A percentile compares a stretch with the other conserved stretches of the same genome.
phyloP scores from a whole-genome alignment of 129 eudicot genomes.

The Oenanthe sinensis region DNA sequence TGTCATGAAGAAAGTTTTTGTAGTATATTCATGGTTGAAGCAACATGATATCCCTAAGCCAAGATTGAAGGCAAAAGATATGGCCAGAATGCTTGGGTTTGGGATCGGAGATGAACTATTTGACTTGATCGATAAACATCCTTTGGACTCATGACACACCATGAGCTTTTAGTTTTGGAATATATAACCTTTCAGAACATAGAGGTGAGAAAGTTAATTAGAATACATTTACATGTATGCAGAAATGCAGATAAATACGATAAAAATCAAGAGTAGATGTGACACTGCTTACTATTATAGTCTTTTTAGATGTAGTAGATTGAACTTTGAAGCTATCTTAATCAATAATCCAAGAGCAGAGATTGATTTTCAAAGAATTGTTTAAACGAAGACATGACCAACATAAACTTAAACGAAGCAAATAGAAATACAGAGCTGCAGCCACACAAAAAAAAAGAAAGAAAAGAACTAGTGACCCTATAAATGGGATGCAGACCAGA shows the following conservation, averaged over 20 bases:
- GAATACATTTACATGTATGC: neutral
- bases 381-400: neutral
- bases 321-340: neutral
- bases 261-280: neutral
- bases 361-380: neutral
- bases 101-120: slow-evolving; percentile 92
- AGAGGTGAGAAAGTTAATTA: neutral
- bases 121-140: slow-evolving; percentile 58
- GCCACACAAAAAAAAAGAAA: neutral
- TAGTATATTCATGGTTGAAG: slow-evolving; percentile 78
- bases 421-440: neutral
- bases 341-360: neutral
- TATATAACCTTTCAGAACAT: neutral
- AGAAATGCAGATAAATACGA: neutral
- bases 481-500: neutral
- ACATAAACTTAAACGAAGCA: neutral
- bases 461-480: neutral
- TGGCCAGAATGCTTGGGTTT: slow-evolving; percentile 96
- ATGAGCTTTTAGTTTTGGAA: neutral
- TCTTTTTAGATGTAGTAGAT: neutral
- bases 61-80: slow-evolving; percentile 66
- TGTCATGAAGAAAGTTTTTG: slow-evolving; percentile 73
- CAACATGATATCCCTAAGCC: slow-evolving; percentile 66
- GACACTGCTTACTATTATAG: neutral
- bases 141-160: neutral